phyloP scores from a whole-genome alignment of 768 basidiomycete species.

The Dacryopinax spathularia region DNA sequence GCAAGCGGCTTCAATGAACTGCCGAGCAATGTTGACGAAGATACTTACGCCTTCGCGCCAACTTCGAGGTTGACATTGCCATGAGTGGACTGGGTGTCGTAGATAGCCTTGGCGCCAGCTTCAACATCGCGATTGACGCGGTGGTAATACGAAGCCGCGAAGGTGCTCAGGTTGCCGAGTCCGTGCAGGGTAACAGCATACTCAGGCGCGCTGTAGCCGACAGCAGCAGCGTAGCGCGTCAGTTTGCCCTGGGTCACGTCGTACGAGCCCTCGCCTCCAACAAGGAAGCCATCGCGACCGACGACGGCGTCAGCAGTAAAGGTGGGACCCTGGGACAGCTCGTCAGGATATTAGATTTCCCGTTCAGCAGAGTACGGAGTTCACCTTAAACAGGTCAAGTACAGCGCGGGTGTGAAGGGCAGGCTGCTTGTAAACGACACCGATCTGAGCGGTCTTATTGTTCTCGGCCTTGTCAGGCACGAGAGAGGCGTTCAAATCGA shows the following conservation, averaged over 20 bases:
- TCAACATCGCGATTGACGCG: constrained; percentile 81
- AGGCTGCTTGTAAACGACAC: constrained; percentile 86
- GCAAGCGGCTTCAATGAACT: constrained; percentile 4
- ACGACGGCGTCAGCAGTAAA: constrained; percentile 92
- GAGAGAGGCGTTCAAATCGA: constrained; percentile 73
- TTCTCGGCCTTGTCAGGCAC: constrained; percentile 64
- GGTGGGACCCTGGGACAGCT: constrained; percentile 64
- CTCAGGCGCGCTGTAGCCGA: constrained; percentile 92
- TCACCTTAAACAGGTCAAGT: constrained; percentile 88
- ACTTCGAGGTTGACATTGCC: constrained; percentile 84
- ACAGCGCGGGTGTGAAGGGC: constrained; percentile 81
- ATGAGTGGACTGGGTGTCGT: constrained; percentile 82
- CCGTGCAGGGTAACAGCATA: constrained; percentile 90
- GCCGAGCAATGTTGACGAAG: background rate
- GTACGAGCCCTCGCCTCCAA: constrained; percentile 92
- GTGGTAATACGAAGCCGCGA: constrained; percentile 97
- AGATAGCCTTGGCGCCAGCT: constrained; percentile 91
- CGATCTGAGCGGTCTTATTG: constrained; percentile 56
- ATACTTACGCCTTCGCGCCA: constrained; percentile 78
- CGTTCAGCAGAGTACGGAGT: constrained; percentile 11
- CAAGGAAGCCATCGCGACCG: constrained; percentile 92
- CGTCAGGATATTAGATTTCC: background rate
- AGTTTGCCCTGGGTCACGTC: constrained; percentile 89
- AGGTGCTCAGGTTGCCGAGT: constrained; percentile 85
- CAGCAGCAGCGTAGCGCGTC: constrained; percentile 78